Percentiles rank a stretch among this genome's conserved stretches.
These are phyloP conservation scores for Lichtheimia ornata DNA, from an alignment of 371 early-diverging fungal species.

Conservation along the genomic window DNA sequence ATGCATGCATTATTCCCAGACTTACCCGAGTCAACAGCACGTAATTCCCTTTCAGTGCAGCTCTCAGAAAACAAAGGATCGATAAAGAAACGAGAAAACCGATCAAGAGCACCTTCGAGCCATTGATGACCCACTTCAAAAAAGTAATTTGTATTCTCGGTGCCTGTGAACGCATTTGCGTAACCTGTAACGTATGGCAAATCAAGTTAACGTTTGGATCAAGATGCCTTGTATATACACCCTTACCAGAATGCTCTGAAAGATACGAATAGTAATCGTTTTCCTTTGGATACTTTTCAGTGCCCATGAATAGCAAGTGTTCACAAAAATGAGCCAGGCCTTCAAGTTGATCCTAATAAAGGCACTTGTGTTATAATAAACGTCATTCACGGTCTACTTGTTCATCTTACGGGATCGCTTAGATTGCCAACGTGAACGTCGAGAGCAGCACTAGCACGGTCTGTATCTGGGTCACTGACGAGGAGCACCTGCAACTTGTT, in stretches of 20 bases:
- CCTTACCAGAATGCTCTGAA: slow-evolving; percentile 78
- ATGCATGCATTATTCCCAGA: not conserved
- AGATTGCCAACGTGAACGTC: slow-evolving; percentile 90
- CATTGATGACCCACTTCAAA: slow-evolving; percentile 86
- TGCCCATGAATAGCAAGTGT: slow-evolving; percentile 93
- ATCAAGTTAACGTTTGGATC: not conserved
- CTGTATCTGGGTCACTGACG: slow-evolving; percentile 76
- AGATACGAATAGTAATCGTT: slow-evolving; percentile 91
- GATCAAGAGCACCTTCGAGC: slow-evolving; percentile 91
- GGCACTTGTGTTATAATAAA: not conserved
- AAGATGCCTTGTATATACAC: not conserved
- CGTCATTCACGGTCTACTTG: not conserved
- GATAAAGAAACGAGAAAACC: slow-evolving; percentile 95
- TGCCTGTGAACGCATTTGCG: slow-evolving; percentile 94
- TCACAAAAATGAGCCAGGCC: slow-evolving; percentile 99
- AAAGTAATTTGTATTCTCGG: slow-evolving; percentile 91
- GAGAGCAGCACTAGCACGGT: slow-evolving; percentile 86
- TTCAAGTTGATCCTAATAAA: slow-evolving; percentile 56
- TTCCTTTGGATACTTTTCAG: slow-evolving; percentile 85
- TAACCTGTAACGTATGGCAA: slow-evolving; percentile 27
- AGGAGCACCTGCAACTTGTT: slow-evolving; percentile 80
- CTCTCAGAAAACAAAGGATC: slow-evolving; percentile 83
- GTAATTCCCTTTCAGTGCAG: slow-evolving; percentile 90
- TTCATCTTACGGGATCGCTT: slow-evolving; percentile 58
- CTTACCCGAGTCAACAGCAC: slow-evolving; percentile 88